These are phyloP conservation scores for Phytophthora multivora DNA, from an alignment of 352 stramenopile species.

Conservation along the genomic window DNA sequence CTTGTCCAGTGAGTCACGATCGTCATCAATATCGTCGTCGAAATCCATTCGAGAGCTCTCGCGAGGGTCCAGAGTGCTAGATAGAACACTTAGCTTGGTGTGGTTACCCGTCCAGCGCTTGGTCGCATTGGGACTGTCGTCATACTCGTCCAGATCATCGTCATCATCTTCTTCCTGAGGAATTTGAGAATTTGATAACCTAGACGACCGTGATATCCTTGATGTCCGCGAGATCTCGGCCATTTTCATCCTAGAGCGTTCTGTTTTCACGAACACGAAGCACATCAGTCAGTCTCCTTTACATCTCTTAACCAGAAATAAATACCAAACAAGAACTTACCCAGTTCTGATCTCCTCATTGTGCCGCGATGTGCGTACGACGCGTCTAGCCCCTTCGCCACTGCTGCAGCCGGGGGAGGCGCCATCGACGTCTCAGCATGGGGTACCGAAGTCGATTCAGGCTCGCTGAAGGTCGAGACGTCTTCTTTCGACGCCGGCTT, in stretches of 20 bases:
- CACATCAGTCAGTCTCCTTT: constrained; percentile 14
- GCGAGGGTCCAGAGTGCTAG: constrained; percentile 34
- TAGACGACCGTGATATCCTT: constrained; percentile 17
- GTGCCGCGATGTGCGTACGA: constrained; percentile 32
- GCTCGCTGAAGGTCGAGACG: constrained; percentile 23
- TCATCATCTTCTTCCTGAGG: constrained; percentile 17
- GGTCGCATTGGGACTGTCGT: constrained; percentile 3
- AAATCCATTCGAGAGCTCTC: constrained; percentile 48
- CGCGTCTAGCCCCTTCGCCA: constrained; percentile 19
- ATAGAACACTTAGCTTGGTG: constrained; percentile 35
- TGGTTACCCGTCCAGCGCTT: constrained; percentile 31
- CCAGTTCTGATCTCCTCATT: constrained; percentile 42
- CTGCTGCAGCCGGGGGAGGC: constrained; percentile 3
- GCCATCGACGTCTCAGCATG: constrained; percentile 4
- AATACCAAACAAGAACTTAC: constrained; percentile 27
- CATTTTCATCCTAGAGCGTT: constrained; percentile 33
- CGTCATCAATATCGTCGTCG: constrained; percentile 32
- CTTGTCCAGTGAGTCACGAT: constrained; percentile 7
- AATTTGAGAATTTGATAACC: neutral
- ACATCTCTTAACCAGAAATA: neutral
- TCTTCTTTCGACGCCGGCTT: constrained; percentile 38
- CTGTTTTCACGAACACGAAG: constrained; percentile 20
- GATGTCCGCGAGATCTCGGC: constrained; percentile 18
- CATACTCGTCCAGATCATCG: constrained; percentile 30
- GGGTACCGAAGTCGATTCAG: constrained; percentile 15